Conservation (phyloP, 164 flowering plant genomes). For the Annona squamosa region DNA sequence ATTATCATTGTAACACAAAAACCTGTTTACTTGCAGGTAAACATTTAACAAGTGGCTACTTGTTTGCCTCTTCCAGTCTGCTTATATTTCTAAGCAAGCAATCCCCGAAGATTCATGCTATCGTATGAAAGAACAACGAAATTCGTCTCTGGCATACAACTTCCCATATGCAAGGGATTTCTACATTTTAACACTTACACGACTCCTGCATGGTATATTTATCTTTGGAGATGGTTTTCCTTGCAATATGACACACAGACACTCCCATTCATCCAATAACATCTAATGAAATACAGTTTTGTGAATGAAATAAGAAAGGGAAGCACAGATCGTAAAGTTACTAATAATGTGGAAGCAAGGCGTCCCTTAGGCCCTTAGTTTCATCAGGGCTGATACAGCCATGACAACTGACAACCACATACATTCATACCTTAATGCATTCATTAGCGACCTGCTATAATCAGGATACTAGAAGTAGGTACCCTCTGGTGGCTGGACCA, state of each 20-base stretch:
- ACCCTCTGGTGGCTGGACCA: constrained; percentile 92
- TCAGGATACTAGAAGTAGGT: constrained; percentile 58
- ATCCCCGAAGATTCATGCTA: too few species aligned
- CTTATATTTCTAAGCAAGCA: too few species aligned
- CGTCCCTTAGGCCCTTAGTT: constrained; percentile 20
- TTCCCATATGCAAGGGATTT: too few species aligned
- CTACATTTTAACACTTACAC: too few species aligned
- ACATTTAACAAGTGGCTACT: too few species aligned
- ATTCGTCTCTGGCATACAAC: too few species aligned
- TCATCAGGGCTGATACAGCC: constrained; percentile 24
- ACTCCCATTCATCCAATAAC: constrained; percentile 33
- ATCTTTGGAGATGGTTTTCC: not conserved
- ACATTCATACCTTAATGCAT: constrained; percentile 3
- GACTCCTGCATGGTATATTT: too few species aligned
- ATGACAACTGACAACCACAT: constrained; percentile 34
- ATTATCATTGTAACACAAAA: too few species aligned
- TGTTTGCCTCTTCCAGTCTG: too few species aligned
- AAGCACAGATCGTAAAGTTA: constrained; percentile 7
- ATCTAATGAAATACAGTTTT: constrained; percentile 21
- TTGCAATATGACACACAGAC: constrained; percentile 27
- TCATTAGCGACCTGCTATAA: constrained; percentile 8
- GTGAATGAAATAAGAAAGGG: constrained; percentile 14
- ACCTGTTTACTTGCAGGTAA: too few species aligned
- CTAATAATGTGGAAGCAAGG: constrained; percentile 14
- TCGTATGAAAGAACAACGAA: too few species aligned